Conservation (phyloP, 106 monocot genomes). For the Dendrobium nobile region DNA sequence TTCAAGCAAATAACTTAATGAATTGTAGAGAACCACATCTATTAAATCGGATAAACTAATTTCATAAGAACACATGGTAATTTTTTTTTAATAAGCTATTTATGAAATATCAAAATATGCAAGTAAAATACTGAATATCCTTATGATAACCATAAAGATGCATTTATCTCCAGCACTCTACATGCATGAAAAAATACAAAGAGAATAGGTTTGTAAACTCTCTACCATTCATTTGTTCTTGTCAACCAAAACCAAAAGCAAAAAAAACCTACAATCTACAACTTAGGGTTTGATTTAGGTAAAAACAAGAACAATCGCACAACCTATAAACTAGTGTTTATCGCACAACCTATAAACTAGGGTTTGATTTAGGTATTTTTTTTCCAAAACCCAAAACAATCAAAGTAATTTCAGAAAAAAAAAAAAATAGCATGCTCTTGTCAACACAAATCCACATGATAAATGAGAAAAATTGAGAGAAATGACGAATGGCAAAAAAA, state of each 20-base stretch:
- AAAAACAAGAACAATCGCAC: no score
- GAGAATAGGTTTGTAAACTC: conserved; percentile 40
- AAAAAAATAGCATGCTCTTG: no score
- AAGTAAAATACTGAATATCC: neutral
- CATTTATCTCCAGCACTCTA: neutral
- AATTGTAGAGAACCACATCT: neutral
- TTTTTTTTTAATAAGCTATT: neutral
- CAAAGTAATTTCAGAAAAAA: no score
- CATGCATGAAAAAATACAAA: neutral
- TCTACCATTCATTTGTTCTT: conserved; percentile 67
- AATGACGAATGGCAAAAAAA: no score
- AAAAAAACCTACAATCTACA: no score
- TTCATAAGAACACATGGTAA: neutral
- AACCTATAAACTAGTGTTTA: no score
- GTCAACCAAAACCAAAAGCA: conserved; percentile 11
- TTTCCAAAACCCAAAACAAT: no score
- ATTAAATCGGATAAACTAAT: neutral
- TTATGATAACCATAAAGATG: neutral
- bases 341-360: no score
- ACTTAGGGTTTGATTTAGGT: no score
- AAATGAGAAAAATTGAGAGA: no score
- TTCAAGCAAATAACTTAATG: neutral
- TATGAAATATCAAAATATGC: neutral
- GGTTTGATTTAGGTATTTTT: no score
- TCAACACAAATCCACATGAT: no score